phyloP scores from a whole-genome alignment of 345 rosid genomes.

The Camelina hispida region DNA sequence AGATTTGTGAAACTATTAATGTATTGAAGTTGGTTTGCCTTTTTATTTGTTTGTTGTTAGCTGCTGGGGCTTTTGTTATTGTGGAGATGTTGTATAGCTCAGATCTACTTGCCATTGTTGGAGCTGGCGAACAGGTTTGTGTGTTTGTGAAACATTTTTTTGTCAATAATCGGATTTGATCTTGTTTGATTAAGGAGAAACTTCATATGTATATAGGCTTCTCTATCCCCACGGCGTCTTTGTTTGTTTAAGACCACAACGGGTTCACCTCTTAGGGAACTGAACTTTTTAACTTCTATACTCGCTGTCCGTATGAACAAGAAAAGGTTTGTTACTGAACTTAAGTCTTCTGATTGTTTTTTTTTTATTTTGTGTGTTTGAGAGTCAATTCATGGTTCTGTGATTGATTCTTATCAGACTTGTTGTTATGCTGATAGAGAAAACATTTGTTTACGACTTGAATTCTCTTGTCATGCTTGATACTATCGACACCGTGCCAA shows the following conservation, averaged over 20 bases:
- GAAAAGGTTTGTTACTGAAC: conserved; percentile 54
- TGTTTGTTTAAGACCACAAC: conserved; percentile 77
- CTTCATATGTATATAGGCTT: conserved; percentile 54
- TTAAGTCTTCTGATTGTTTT: background rate
- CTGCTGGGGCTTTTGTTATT: conserved; percentile 71
- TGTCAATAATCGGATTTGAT: background rate
- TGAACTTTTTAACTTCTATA: conserved; percentile 81
- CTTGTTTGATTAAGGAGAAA: conserved; percentile 24
- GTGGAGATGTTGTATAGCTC: conserved; percentile 93
- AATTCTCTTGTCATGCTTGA: conserved; percentile 74
- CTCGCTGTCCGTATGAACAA: conserved; percentile 81
- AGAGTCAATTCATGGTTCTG: conserved; percentile 24
- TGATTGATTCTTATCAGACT: conserved; percentile 59
- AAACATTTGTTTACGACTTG: conserved; percentile 74
- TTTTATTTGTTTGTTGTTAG: conserved; percentile 47
- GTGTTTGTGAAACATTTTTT: background rate
- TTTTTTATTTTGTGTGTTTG: background rate
- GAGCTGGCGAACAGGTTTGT: conserved; percentile 95
- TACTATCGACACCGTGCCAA: conserved; percentile 78
- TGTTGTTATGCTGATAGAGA: conserved; percentile 83
- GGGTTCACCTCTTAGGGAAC: conserved; percentile 68
- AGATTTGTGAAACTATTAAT: conserved; percentile 14
- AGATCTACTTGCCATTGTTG: conserved; percentile 93
- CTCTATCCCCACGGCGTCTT: conserved; percentile 81
- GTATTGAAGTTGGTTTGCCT: conserved; percentile 31